A percentile compares a stretch with the other conserved stretches of the same genome.
Evolutionary conservation across 805 yeast genomes (phyloP).

Genomic region (Saturnispora ahearnii): DNA sequence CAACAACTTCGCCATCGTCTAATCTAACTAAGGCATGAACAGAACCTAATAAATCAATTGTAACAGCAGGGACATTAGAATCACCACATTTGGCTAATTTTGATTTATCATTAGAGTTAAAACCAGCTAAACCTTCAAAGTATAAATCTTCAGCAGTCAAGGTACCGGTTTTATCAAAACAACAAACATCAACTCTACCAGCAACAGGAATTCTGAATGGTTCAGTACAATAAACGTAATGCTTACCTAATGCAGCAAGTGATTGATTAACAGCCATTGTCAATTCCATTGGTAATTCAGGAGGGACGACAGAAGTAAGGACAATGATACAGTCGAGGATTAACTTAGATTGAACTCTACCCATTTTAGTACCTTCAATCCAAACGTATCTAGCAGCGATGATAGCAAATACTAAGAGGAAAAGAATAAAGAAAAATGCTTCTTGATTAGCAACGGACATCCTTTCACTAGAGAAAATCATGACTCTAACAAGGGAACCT

Average conservation of each 20-base stretch:
- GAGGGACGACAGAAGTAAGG: conserved; percentile 96
- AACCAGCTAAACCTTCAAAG: conserved; percentile 93
- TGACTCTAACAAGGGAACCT: conserved; percentile 93
- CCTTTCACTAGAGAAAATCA: conserved; percentile 95
- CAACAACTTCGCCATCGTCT: conserved; percentile 96
- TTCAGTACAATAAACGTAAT: conserved; percentile 91
- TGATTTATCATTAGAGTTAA: conserved; percentile 42
- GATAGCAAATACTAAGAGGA: conserved; percentile 82
- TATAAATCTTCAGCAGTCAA: conserved; percentile 93
- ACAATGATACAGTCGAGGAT: conserved; percentile 93
- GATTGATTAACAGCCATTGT: conserved; percentile 97
- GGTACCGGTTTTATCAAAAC: conserved; percentile 98
- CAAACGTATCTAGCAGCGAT: conserved; percentile 97
- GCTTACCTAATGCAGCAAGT: conserved; percentile 76
- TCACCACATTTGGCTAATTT: conserved; percentile 42
- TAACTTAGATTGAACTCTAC: conserved; percentile 88
- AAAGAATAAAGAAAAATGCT: conserved; percentile 85
- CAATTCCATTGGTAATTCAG: conserved; percentile 97
- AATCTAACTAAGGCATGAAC: conserved; percentile 92
- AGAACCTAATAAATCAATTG: conserved; percentile 74
- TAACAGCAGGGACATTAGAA: conserved; percentile 55
- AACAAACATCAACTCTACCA: conserved; percentile 96
- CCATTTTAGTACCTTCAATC: conserved; percentile 95
- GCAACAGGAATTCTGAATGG: conserved; percentile 97
- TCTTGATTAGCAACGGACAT: conserved; percentile 94